Percentiles rank a stretch among this genome's conserved stretches.
phyloP scores from a whole-genome alignment of 2,329 filamentous ascomycete species.

The Arthrobotrys conoides region DNA sequence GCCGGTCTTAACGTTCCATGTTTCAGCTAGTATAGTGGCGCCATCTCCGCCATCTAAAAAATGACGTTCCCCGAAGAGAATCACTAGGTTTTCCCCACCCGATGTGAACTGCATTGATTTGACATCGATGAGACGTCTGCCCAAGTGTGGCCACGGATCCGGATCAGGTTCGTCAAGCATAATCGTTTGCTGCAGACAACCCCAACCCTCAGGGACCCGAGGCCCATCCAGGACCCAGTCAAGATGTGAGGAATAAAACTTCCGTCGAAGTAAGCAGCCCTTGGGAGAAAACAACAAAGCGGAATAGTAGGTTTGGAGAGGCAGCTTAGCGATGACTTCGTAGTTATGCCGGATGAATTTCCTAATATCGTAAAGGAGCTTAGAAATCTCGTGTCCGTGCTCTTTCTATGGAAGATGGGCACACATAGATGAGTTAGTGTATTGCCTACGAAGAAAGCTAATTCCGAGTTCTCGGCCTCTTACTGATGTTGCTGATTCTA shows the following conservation, averaged over 20 bases:
- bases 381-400: background rate
- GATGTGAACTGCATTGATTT: too few relatives aligned
- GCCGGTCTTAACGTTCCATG: background rate
- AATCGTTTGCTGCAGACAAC: background rate
- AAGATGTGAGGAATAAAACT: slow-evolving; percentile 45
- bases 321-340: background rate
- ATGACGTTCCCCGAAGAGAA: too few relatives aligned
- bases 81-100: too few relatives aligned
- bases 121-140: too few relatives aligned
- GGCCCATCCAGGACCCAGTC: slow-evolving; percentile 60
- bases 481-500: slow-evolving; percentile 15
- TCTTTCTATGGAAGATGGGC: background rate
- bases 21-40: too few relatives aligned
- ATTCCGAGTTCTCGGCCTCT: background rate
- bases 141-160: too few relatives aligned
- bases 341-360: slow-evolving; percentile 56
- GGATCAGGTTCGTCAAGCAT: too few relatives aligned
- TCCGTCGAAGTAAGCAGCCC: background rate
- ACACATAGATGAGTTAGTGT: background rate
- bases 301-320: slow-evolving; percentile 32
- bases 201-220: slow-evolving; percentile 21
- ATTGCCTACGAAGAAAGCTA: background rate
- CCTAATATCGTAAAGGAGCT: slow-evolving; percentile 17
- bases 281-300: slow-evolving; percentile 31
- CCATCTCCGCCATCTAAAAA: too few relatives aligned